phyloP scores from a whole-genome alignment of 352 stramenopile genomes.

The Pythium graminicola region DNA sequence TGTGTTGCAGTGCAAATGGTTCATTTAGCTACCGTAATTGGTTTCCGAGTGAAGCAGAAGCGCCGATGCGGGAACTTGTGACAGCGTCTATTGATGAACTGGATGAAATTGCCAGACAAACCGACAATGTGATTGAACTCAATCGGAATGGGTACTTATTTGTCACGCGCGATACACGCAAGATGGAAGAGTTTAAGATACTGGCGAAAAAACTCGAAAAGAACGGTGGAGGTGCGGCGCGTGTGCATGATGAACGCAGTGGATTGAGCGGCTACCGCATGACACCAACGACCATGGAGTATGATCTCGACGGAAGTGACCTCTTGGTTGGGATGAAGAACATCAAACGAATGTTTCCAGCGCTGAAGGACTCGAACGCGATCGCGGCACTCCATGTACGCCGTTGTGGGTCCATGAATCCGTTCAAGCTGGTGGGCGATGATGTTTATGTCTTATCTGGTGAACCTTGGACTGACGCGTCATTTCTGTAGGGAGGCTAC shows the following conservation, averaged over 20 bases:
- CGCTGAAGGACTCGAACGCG: conserved; percentile 50
- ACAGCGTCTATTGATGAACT: conserved; percentile 71
- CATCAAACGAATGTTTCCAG: conserved; percentile 45
- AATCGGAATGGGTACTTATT: conserved; percentile 81
- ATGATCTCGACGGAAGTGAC: conserved; percentile 59
- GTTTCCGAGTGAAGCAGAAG: conserved; percentile 65
- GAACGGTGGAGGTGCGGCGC: conserved; percentile 47
- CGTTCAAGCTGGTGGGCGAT: conserved; percentile 44
- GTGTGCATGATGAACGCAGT: conserved; percentile 36
- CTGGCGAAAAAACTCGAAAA: conserved; percentile 39
- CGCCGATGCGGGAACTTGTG: conserved; percentile 59
- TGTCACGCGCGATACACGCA: conserved; percentile 43
- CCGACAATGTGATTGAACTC: conserved; percentile 58
- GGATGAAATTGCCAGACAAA: conserved; percentile 51
- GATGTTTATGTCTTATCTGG: neutral
- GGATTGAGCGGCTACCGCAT: conserved; percentile 42
- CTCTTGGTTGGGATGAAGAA: conserved; percentile 62
- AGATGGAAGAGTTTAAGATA: conserved; percentile 44
- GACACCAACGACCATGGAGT: conserved; percentile 38
- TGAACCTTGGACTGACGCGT: neutral
- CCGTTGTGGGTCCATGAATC: conserved; percentile 62
- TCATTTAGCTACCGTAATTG: conserved; percentile 83
- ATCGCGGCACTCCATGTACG: conserved; percentile 59
- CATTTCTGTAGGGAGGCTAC: conserved; percentile 34
- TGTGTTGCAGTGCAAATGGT: conserved; percentile 43